These are phyloP conservation scores for Podaxis pistillaris DNA, from an alignment of 768 basidiomycete genomes.

Conservation along the genomic window DNA sequence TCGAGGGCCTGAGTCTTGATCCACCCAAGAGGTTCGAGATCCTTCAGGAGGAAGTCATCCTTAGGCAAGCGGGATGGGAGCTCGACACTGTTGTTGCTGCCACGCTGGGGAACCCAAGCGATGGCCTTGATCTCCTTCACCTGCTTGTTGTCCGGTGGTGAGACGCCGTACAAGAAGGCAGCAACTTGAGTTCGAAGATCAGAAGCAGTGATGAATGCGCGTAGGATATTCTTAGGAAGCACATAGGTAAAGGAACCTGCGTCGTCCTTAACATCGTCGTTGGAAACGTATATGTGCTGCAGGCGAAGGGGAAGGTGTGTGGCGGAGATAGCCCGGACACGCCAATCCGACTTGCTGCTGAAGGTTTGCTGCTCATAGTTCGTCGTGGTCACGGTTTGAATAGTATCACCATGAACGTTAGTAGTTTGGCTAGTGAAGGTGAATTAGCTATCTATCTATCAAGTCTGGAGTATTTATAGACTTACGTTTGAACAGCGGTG, in stretches of 20 bases:
- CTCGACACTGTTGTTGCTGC: slow-evolving; percentile 93
- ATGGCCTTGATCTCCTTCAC: slow-evolving; percentile 99
- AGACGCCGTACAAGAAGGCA: slow-evolving; percentile 89
- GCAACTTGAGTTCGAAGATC: slow-evolving; percentile 97
- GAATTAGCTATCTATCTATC: slow-evolving; percentile 2
- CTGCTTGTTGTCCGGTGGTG: slow-evolving; percentile 94
- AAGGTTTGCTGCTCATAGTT: slow-evolving; percentile 99
- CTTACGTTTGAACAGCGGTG: slow-evolving; percentile 90
- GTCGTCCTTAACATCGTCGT: slow-evolving; percentile 99
- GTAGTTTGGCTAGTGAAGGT: slow-evolving; percentile 73
- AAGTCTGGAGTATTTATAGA: neutral
- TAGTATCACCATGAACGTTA: slow-evolving; percentile 94
- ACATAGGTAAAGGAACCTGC: slow-evolving; percentile 94
- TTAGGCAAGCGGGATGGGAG: slow-evolving; percentile 87
- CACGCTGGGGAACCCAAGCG: slow-evolving; percentile 97
- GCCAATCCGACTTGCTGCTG: slow-evolving; percentile 99
- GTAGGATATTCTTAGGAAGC: slow-evolving; percentile 94
- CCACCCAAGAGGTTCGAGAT: slow-evolving; percentile 94
- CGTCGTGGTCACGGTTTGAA: slow-evolving; percentile 94
- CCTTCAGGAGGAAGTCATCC: slow-evolving; percentile 93
- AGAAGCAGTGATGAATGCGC: slow-evolving; percentile 88
- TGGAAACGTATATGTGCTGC: slow-evolving; percentile 98
- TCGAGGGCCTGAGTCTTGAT: slow-evolving; percentile 96
- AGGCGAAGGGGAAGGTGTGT: slow-evolving; percentile 94
- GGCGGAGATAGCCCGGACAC: slow-evolving; percentile 95